Base-by-base conservation (phyloP, 108 stramenopile species). In the Conticribra guillardii region DNA sequence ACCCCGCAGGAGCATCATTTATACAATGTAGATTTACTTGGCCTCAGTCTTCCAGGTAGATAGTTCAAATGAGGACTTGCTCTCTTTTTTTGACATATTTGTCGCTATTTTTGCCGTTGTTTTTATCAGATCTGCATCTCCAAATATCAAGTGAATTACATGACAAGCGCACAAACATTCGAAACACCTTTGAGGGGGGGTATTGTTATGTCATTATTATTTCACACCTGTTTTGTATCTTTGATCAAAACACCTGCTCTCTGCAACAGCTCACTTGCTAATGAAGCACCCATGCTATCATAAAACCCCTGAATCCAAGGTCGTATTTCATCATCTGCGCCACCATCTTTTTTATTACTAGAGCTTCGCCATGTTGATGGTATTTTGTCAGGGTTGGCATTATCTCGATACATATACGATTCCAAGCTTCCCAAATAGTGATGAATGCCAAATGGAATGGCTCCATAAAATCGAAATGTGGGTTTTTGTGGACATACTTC, bases 381-480 rank as follows among this genome's bases (percentile, higher is more conserved):
- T 9, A 41, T 41, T 9, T 41, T 41, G n/a, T n/a, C n/a, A n/a
- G n/a, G n/a, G 11, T 41, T 41, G 0, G 84, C 65, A 80, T 85
- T 81, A 29, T 82, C 78, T 51, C 84, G 81, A 41, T 69, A 85
- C 7, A 44, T 51, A 44, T 80, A 85, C 55, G 82, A 70, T 22
- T 80, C 69, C 23, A 22, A 68, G 41, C 64, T 62, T 37, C 85
- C 85, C 50, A 82, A 49, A 53, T 85, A 85, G 48, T 85, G 85
- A 63, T 82, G 66, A 50, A 81, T 73, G 0, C 79, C 70, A 29
- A 87, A 62, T 3, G 79, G 18, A 4, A 51, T 19, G 4, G 9
- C 17, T 19, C 16, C 19, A 18, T 51, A 51, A 17, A 4, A 14
- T 19, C 19, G 18, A 21, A 4, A 17, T 4, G 19, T 51, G 17